Evolutionary conservation across 75 land plant species (phyloP).

Genomic region (Chamaecyparis obtusa): DNA sequence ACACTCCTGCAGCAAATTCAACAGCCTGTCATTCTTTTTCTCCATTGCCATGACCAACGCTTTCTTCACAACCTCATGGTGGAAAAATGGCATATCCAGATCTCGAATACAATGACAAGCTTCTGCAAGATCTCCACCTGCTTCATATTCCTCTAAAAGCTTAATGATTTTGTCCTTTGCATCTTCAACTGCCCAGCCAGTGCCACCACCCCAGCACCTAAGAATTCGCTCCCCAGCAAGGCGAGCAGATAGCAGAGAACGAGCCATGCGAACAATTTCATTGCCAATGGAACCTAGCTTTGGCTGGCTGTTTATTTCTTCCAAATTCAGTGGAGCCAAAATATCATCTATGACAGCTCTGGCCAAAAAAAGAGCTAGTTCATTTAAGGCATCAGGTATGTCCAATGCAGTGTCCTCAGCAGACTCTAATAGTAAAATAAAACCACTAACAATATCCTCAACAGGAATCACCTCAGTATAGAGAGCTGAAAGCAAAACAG

Average conservation of each 20-base stretch:
- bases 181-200: slow-evolving; percentile 92
- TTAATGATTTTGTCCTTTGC: slow-evolving; percentile 90
- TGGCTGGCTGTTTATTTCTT: slow-evolving; percentile 63
- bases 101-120: slow-evolving; percentile 93
- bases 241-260: slow-evolving; percentile 51
- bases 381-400: slow-evolving; percentile 83
- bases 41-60: slow-evolving; percentile 96
- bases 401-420: slow-evolving; percentile 94
- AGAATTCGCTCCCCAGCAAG: slow-evolving; percentile 74
- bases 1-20: slow-evolving; percentile 70
- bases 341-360: slow-evolving; percentile 97
- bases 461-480: slow-evolving; percentile 45
- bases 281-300: slow-evolving; percentile 40
- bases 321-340: slow-evolving; percentile 75
- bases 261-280: slow-evolving; percentile 49
- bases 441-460: slow-evolving; percentile 71
- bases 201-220: slow-evolving; percentile 96
- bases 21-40: slow-evolving; percentile 75
- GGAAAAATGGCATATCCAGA: slow-evolving; percentile 92
- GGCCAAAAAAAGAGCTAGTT: slow-evolving; percentile 82
- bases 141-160: slow-evolving; percentile 89
- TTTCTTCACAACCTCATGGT: slow-evolving; percentile 93
- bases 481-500: slow-evolving; percentile 49
- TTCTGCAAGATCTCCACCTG: slow-evolving; percentile 74
- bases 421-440: slow-evolving; percentile 72